phyloP scores from a whole-genome alignment of 257 asterid species.

The Lycium ferocissimum region DNA sequence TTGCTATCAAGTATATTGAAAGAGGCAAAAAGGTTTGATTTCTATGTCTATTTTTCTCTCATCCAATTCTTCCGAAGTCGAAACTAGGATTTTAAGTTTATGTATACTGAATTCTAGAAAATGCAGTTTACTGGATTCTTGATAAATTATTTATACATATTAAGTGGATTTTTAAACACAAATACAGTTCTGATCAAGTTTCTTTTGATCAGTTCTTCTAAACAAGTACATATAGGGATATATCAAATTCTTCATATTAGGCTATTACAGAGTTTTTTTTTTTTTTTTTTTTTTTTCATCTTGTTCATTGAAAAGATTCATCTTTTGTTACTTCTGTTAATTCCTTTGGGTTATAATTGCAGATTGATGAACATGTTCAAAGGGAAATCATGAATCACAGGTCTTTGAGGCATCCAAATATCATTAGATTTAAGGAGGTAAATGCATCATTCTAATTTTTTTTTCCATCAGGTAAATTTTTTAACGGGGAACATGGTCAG shows the following conservation, averaged over 20 bases:
- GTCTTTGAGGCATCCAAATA: slow-evolving; percentile 57
- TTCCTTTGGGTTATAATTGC: slow-evolving; percentile 22
- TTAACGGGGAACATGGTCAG: too few species aligned
- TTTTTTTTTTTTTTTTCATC: too few species aligned
- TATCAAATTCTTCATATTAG: neutral
- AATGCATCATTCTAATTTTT: neutral
- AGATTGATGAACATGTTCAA: slow-evolving; percentile 68
- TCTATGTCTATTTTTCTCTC: neutral
- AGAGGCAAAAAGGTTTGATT: slow-evolving; percentile 56
- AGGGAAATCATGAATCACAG: slow-evolving; percentile 67
- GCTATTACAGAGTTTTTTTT: neutral
- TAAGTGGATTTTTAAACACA: neutral
- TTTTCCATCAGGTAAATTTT: too few species aligned
- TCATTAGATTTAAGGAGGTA: slow-evolving; percentile 61
- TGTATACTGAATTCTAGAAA: neutral
- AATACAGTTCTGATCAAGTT: neutral
- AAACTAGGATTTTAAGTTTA: neutral
- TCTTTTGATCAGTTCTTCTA: too few species aligned
- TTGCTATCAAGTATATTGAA: slow-evolving; percentile 55
- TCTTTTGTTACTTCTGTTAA: neutral
- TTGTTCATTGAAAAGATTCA: neutral
- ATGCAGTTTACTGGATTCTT: neutral
- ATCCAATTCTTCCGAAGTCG: neutral
- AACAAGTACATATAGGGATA: neutral
- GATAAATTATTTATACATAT: neutral